Evolutionary conservation across 192 early-diverging fungal genomes (phyloP).

Genomic region (Gamsiella multidivaricata): DNA sequence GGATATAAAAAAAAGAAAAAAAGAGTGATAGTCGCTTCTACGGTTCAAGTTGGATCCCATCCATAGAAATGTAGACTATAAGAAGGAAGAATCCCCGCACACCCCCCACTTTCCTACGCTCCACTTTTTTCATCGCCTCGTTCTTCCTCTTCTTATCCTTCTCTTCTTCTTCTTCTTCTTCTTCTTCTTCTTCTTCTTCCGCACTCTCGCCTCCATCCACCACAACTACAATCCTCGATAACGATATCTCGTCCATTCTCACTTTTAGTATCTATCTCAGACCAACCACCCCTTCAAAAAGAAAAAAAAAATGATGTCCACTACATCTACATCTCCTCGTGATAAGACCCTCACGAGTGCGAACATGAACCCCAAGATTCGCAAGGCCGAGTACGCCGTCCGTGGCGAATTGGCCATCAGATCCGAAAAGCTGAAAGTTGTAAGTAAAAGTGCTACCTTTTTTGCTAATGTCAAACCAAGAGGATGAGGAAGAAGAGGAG

Average conservation of each 20-base stretch:
- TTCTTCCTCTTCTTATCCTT: not conserved
- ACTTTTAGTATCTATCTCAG: no score
- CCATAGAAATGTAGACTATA: no score
- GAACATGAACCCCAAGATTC: conserved; percentile 78
- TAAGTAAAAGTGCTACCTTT: no score
- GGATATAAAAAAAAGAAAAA: not conserved
- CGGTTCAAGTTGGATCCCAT: no score
- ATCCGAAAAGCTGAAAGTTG: conserved; percentile 79
- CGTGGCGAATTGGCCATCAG: conserved; percentile 94
- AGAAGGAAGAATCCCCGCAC: not conserved
- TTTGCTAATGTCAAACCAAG: no score
- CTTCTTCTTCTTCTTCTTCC: not conserved
- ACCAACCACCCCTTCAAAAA: no score
- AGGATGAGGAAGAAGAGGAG: no score
- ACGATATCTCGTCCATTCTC: no score
- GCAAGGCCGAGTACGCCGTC: conserved; percentile 92
- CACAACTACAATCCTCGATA: no score
- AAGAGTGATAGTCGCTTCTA: not conserved
- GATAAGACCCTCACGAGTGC: conserved; percentile 75
- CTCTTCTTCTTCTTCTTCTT: not conserved
- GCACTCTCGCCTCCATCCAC: conserved; percentile 2
- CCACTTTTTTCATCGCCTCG: not conserved
- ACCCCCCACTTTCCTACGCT: not conserved
- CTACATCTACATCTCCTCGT: not conserved
- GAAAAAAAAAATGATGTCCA: no score